phyloP scores from a whole-genome alignment of 192 early-diverging fungal genomes.

The Coemansia sp. region DNA sequence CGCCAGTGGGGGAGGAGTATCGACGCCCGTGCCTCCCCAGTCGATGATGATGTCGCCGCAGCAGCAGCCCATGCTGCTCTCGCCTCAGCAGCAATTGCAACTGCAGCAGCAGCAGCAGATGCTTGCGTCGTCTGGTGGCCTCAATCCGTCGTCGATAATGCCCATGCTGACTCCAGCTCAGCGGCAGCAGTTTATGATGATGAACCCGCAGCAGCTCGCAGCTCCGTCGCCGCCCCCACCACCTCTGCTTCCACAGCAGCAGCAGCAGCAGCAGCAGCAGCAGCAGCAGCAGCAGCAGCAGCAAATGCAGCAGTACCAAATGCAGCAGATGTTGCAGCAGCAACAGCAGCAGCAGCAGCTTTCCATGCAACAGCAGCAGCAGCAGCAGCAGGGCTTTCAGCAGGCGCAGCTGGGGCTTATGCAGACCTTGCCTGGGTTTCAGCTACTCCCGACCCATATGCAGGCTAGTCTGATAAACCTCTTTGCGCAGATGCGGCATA shows the following conservation, averaged over 20 bases:
- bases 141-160: slow-evolving; percentile 19
- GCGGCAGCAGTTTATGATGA: slow-evolving; percentile 18
- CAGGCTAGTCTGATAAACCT: slow-evolving; percentile 10
- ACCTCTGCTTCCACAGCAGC: neutral
- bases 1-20: neutral
- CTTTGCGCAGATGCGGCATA: slow-evolving; percentile 11
- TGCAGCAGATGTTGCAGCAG: slow-evolving; percentile 17
- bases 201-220: slow-evolving; percentile 12
- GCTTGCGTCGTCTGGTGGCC: neutral
- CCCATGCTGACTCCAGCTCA: slow-evolving; percentile 28
- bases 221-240: too few species aligned
- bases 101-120: slow-evolving; percentile 3
- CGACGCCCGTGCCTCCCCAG: neutral
- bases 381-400: slow-evolving; percentile 26
- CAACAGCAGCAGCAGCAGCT: neutral
- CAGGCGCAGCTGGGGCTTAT: slow-evolving; percentile 32
- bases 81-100: slow-evolving; percentile 8
- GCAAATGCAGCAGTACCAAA: slow-evolving; percentile 20
- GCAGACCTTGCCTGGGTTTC: slow-evolving; percentile 23
- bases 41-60: neutral
- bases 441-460: slow-evolving; percentile 16
- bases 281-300: slow-evolving; percentile 4
- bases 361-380: neutral
- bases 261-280: slow-evolving; percentile 9
- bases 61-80: slow-evolving; percentile 4